Evolutionary conservation across 208 protist species (phyloP).

Genomic region (Entamoeba histolytica): DNA sequence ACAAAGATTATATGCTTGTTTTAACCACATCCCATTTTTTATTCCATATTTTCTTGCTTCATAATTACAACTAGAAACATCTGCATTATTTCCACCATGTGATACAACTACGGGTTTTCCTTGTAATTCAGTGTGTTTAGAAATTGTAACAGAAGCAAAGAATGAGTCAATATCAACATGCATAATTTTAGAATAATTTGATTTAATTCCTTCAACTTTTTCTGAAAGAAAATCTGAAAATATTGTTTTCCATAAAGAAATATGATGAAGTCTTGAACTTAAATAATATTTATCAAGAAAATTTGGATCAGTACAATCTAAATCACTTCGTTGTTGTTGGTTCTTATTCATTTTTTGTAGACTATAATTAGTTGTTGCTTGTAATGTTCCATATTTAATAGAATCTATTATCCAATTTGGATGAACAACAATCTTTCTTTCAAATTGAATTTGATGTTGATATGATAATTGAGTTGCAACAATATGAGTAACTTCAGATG

Average conservation of each 20-base stretch:
- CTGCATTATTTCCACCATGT: background rate
- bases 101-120: background rate
- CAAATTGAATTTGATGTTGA: background rate
- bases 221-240: background rate
- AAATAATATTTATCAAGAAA: background rate
- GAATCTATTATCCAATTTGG: background rate
- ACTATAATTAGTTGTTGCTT: background rate
- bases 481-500: background rate
- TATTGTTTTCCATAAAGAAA: background rate
- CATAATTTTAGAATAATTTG: background rate
- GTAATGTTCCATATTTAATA: background rate
- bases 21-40: background rate
- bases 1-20: background rate
- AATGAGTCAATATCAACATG: background rate
- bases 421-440: background rate
- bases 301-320: background rate
- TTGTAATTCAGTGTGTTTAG: background rate
- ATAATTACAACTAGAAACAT: background rate
- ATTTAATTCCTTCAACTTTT: background rate
- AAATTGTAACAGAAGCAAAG: background rate
- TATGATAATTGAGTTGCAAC: background rate
- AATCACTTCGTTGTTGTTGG: background rate
- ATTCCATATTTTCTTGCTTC: background rate
- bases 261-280: background rate
- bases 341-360: too few species aligned